phyloP scores from a whole-genome alignment of 73 alveolate species.

The Blepharisma stoltei region DNA sequence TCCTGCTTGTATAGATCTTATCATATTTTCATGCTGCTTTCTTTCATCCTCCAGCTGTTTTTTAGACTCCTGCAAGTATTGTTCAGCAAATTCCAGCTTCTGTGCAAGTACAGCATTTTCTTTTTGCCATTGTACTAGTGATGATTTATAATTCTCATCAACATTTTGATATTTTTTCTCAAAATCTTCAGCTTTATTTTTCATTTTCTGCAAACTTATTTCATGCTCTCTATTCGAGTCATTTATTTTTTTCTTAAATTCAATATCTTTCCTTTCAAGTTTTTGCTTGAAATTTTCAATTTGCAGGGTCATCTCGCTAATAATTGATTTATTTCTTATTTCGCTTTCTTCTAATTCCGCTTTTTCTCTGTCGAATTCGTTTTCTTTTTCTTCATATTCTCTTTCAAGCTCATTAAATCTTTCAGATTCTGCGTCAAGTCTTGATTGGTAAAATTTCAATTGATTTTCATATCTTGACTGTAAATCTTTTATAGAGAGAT shows the following conservation, averaged over 20 bases:
- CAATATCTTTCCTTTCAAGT: background rate
- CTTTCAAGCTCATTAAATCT: conserved; percentile 23
- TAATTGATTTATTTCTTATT: background rate
- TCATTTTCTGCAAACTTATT: conserved; percentile 31
- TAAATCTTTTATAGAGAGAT: conserved; percentile 10
- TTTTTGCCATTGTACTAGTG: background rate
- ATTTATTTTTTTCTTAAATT: background rate
- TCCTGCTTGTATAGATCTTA: conserved; percentile 37
- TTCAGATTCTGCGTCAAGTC: conserved; percentile 22
- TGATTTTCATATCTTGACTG: conserved; percentile 9
- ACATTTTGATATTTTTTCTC: conserved; percentile 11
- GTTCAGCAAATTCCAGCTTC: conserved; percentile 69
- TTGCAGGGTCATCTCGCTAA: background rate
- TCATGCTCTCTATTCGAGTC: background rate
- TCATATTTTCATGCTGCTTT: conserved; percentile 46
- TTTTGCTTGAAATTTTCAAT: background rate
- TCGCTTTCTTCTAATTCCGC: conserved; percentile 18
- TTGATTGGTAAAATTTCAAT: background rate
- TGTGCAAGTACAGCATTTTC: conserved; percentile 78
- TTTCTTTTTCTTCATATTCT: conserved; percentile 27
- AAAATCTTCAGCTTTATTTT: conserved; percentile 68
- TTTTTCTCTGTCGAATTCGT: background rate
- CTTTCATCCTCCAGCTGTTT: conserved; percentile 37
- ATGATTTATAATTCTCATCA: background rate
- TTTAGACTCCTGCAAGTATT: conserved; percentile 30